Conservation (phyloP, 2,329 filamentous ascomycete genomes). For the Dactylellina parvicollis region DNA sequence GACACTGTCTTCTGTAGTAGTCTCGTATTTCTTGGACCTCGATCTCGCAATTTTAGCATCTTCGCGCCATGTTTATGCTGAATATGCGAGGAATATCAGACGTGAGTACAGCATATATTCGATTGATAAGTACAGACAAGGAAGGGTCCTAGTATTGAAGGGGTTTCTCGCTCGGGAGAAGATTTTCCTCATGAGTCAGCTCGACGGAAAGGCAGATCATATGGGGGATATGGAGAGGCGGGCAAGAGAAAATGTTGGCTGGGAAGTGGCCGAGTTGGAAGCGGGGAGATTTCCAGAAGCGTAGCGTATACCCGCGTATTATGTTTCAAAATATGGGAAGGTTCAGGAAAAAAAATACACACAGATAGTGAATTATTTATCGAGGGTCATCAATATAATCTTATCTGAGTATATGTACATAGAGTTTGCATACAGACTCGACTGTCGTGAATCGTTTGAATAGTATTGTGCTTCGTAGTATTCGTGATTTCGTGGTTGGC, state of each 20-base stretch:
- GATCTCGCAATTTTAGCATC: slow-evolving; percentile 45
- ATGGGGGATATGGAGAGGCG: slow-evolving; percentile 24
- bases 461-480: no score
- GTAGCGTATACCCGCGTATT: no score
- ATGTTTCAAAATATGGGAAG: no score
- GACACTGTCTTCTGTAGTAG: background rate
- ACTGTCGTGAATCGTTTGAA: background rate
- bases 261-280: slow-evolving; percentile 40
- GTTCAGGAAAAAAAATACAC: background rate
- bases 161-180: slow-evolving; percentile 24
- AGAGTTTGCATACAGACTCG: background rate
- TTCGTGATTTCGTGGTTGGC: background rate
- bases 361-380: background rate
- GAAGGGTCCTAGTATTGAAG: slow-evolving; percentile 19
- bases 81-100: slow-evolving; percentile 38
- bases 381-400: background rate
- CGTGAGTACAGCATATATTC: slow-evolving; percentile 34
- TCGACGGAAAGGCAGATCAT: background rate
- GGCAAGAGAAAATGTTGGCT: slow-evolving; percentile 34
- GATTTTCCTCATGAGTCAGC: slow-evolving; percentile 19
- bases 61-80: slow-evolving; percentile 8
- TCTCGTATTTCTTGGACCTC: slow-evolving; percentile 46
- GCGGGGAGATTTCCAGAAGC: slow-evolving; percentile 30
- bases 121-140: slow-evolving; percentile 28
- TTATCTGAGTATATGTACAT: background rate